A percentile compares a stretch with the other conserved stretches of the same genome.
Evolutionary conservation across 768 basidiomycete genomes (phyloP).

Genomic region (Rhodotorula toruloides): DNA sequence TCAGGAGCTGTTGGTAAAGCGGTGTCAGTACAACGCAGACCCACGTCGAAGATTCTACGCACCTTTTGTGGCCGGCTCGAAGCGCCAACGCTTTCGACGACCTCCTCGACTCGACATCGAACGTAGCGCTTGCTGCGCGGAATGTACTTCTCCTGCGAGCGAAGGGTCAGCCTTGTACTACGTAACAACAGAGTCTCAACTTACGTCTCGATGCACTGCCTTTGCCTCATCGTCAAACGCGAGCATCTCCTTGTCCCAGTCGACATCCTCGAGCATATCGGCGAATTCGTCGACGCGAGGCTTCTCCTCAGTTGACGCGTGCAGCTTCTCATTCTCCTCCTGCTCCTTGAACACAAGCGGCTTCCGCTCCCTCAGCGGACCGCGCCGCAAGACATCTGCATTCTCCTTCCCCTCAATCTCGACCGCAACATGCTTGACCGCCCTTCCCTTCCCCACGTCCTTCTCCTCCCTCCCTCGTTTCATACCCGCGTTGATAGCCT

Average conservation of each 20-base stretch:
- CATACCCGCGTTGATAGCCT: too few relatives aligned
- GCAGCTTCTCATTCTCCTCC: slow-evolving; percentile 34
- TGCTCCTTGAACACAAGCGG: too few relatives aligned
- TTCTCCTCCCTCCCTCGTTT: background rate
- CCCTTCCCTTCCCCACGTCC: background rate
- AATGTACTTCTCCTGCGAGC: background rate
- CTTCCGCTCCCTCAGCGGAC: background rate
- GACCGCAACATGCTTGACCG: slow-evolving; percentile 4
- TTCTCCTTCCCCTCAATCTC: slow-evolving; percentile 11
- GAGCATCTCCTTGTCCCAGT: slow-evolving; percentile 58
- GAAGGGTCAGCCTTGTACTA: background rate
- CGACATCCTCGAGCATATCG: slow-evolving; percentile 63
- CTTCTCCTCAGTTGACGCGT: background rate
- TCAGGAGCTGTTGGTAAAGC: slow-evolving; percentile 51
- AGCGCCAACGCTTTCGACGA: slow-evolving; percentile 47
- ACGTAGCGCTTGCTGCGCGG: slow-evolving; percentile 50
- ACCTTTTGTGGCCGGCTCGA: slow-evolving; percentile 5
- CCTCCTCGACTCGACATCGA: slow-evolving; percentile 57
- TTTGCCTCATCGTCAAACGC: background rate
- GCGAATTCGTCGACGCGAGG: slow-evolving; percentile 50
- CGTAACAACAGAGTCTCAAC: background rate
- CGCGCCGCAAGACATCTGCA: background rate
- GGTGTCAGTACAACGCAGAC: too few relatives aligned
- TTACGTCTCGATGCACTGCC: slow-evolving; percentile 46
- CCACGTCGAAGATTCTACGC: background rate